Base-by-base conservation (phyloP, 2,329 filamentous ascomycete genomes). In the Diplodia sapinea region DNA sequence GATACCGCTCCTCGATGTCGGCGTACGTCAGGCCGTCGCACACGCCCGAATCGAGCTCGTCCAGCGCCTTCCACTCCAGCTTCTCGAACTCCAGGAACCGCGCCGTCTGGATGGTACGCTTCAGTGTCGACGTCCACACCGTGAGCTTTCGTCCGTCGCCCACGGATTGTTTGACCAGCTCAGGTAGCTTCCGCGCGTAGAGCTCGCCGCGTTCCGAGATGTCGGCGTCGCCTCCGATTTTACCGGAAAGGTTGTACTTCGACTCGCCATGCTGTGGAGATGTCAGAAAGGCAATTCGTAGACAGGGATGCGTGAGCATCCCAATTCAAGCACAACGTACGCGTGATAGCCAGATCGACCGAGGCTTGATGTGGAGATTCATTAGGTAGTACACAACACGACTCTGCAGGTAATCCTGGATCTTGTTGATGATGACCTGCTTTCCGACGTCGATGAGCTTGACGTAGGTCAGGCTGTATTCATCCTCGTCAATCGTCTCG, bases 381-480 rank as follows among this genome's bases (percentile, higher is more conserved):
- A 98, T 97, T 68, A 98, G 88, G 78, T 97, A 99, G 81, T 99
- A 99, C 55, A 99, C 94, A 54, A 99, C 90, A 68, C 95, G 90
- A 78, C 93, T 97, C 78, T 97, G 95, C 33, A 99, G 85, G 76
- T 99, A 99, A 80, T 99, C 95, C 77, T 93, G 90, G 75, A 99
- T 97, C 76, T 91, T 90, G 82, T 98, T 99, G 86, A 99, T 98
- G 75, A 98, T 95, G 76, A 98, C 94, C 76, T 96, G 93, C 72
- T 92, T 92, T 68, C 95, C 94, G 13, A 98, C 93, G 75, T 99
- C 90, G 85, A 98, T 96, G 76, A 99, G 91, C 82, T 99, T 98
- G 77, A 98, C 90, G 77, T 97, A 99, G 47, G 95, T 97, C 74
- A 95, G 88, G 73, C 94, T 85, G 72, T 87, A 88, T 83, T 98